Base-by-base conservation (phyloP, 2,329 filamentous ascomycete genomes). In the Trichoderma citrinoviride region DNA sequence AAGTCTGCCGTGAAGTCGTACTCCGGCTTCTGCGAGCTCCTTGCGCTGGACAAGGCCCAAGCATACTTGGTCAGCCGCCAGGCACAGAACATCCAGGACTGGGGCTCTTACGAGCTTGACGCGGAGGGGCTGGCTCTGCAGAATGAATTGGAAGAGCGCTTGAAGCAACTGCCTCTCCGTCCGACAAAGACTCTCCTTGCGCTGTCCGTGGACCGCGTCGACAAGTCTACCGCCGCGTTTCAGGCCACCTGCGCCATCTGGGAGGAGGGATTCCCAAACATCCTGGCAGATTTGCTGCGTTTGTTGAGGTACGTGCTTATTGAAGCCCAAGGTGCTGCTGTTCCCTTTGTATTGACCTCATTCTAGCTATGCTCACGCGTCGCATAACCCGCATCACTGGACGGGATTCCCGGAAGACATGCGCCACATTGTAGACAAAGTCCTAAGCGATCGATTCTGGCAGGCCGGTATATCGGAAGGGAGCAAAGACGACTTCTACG, bases 381-480 rank as follows among this genome's bases (percentile, higher is more conserved):
- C 96, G 67, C 93, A 97, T 73, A 93, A 97, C 71, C 86, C 91
- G 1, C 82, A 85, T 21, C 96, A 93, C 73, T 99, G 95, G 94
- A 82, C 84, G 10, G 85, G 88, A 37, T 79, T 97, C 17, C 89
- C 93, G 1, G 75, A 81, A 12, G 92, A 96, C 47, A 89, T 96
- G 82, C 88, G 88, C 65, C 80, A 84, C 5, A 87, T 96, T 60
- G 90, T 98, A 44, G 85, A 87, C 49, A 86, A 91, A 23, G 92
- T 98, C 21, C 80, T 99, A 23, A 96, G 93, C 15, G 95, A 99
- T 77, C 86, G 95, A 25, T 99, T 99, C 76, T 99, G 95, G 95
- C 95, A 99, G 80, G 92, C 93, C 7, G 95, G 95, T 10, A 99
- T 99, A 57, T 98, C 95, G 0, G 91, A 90, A 67, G 95, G 96